Evolutionary conservation across 2,329 filamentous ascomycete species (phyloP), one percentile per base, ranked within the genome.

Genomic region (Orbilia oligospora): DNA sequence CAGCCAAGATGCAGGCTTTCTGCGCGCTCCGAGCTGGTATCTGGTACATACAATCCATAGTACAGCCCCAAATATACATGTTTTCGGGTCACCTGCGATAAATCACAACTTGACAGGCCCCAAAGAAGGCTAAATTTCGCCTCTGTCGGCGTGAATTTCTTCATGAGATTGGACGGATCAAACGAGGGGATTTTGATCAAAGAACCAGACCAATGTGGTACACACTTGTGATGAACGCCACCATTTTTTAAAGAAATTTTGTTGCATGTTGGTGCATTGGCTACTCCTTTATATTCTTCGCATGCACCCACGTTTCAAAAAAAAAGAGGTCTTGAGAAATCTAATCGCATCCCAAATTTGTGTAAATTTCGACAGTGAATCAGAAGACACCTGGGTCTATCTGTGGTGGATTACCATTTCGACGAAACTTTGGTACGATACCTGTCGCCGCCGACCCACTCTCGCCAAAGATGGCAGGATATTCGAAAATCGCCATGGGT

Each of bases 251-350:
- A 27, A n/a, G 24, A 38, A 36, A 58, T 58, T 58, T 58, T 51
- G 14, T 36, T 41, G 33, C 33, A 12, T 44, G 56, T 61, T 61
- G 36, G 56, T 44, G 27, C 48, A 51, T 51, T 51, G 48, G 48
- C 22, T 48, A 20, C 66, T 71, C 72, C 66, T 70, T 76, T 76
- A 76, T 76, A 76, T 56, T 66, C 72, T 66, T 24, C 65, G 55
- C 64, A 76, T 58, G 65, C 55, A 44, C 71, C 65, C 65, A 48
- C 33, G 30, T 49, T 53, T 27, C 14, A 14, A 16, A 18, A 49
- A 46, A 53, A 20, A 41, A 24, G 16, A 22, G 53, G 16, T 36
- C 9, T 41, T 53, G 41, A 18, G 33, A 44, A 53, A 6, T 16
- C 6, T 44, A 46, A 53, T 33, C 44, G 56, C 56, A 64, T 53